Evolutionary conservation across 2,329 filamentous ascomycete species (phyloP), one percentile per base, ranked within the genome.

Genomic region (Diaporthe caulivora): DNA sequence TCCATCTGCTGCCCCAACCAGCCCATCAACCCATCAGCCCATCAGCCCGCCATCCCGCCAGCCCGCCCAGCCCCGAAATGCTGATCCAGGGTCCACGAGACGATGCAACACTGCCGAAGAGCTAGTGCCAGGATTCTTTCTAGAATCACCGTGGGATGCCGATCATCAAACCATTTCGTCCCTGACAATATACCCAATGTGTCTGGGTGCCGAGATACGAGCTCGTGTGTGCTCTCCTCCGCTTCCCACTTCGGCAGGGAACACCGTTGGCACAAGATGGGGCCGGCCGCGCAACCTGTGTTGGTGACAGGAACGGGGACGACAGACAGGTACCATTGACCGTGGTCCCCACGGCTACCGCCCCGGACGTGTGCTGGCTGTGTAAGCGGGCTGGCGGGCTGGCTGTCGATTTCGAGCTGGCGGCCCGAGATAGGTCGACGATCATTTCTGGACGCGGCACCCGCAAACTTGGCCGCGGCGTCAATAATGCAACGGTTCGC

Each of bases 391-490:
- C 47, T 31, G 57, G 44, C 69, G 55, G 69, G 51, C 31, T 21
- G 57, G 29, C 47, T 62, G 44, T 71, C 69, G 9, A 44, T 71
- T 62, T 62, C 44, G 69, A 71, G 69, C 37, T 60, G 17, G 31
- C 18, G 57, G 40, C 55, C 69, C 40, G 55, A 71, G 34, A 62
- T 54, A 24, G 31, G 11, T 31, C 55, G 71, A 42, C 71, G 71
- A 72, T 72, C 71, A 72, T 58, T 72, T 69, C 71, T 72, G 42
- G 26, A 58, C 29, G 29, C 29, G 54, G 71, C 31, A 69, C 26
- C 7, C 29, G 24, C 55, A 71, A 62, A 60, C 71, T 69, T 57
- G 71, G 53, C 62, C 54, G 42, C 31, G 64, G 53, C 62, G 40
- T 69, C 51, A 42, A 69, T 37, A 68, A 58, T 51, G 62, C 68